Percentiles rank a stretch among this genome's conserved stretches.
phyloP scores from a whole-genome alignment of 768 basidiomycete species.

The Sporobolomyces pararoseus region DNA sequence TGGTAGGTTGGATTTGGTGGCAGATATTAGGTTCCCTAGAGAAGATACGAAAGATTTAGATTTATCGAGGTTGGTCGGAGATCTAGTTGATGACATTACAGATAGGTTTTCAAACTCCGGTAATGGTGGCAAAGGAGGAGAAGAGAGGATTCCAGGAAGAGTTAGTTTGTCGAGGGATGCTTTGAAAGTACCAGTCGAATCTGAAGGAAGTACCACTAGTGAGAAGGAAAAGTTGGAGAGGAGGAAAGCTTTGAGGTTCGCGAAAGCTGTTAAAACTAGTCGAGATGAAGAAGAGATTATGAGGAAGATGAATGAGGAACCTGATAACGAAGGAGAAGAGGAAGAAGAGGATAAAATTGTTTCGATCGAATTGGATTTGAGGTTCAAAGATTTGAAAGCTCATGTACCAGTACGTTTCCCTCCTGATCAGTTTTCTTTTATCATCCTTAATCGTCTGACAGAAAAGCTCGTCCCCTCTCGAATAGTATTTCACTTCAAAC shows the following conservation, averaged over 20 bases:
- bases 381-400: conserved; percentile 93
- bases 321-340: conserved; percentile 30
- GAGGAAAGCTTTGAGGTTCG: conserved; percentile 15
- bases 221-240: conserved; percentile 21
- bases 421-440: not conserved
- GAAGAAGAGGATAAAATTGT: conserved; percentile 36
- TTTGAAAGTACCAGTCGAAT: conserved; percentile 39
- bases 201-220: not conserved
- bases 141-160: conserved; percentile 38
- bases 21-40: conserved; percentile 94
- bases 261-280: conserved; percentile 5
- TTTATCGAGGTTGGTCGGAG: conserved; percentile 59
- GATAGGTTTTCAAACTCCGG: conserved; percentile 42
- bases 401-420: conserved; percentile 63
- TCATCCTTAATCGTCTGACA: not conserved
- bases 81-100: conserved; percentile 81
- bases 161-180: conserved; percentile 31
- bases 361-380: conserved; percentile 77
- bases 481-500: conserved; percentile 68
- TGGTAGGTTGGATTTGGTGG: conserved; percentile 91
- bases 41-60: conserved; percentile 66
- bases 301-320: conserved; percentile 31
- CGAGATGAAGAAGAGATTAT: not conserved
- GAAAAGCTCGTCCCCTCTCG: not conserved
- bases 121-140: not conserved